A percentile compares a stretch with the other conserved stretches of the same genome.
phyloP scores from a whole-genome alignment of 148 eudicot species.

The Camellia sinensis region DNA sequence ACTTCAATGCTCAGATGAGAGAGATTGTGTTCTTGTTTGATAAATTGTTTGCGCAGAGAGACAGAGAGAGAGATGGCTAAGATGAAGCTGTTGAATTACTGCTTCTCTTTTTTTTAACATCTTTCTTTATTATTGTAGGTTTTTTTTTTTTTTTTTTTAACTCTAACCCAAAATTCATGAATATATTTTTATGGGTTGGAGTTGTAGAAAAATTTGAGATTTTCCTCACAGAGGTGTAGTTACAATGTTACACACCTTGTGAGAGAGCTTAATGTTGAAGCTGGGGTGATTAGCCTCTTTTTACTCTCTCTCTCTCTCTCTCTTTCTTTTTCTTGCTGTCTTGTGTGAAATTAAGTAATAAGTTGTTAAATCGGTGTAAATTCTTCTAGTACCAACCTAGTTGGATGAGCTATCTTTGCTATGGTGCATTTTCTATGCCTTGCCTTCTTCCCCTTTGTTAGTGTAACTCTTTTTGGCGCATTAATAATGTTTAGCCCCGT shows the following conservation, averaged over 20 bases:
- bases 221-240: constrained; percentile 28
- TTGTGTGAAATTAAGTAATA: no score
- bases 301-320: neutral
- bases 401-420: no score
- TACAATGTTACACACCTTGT: constrained; percentile 12
- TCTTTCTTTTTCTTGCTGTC: neutral
- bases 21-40: neutral
- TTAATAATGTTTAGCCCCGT: no score
- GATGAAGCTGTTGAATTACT: constrained; percentile 1
- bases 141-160: neutral
- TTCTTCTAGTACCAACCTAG: no score
- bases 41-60: neutral
- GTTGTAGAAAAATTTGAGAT: constrained; percentile 15
- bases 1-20: constrained; percentile 65
- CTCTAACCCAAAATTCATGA: constrained; percentile 14
- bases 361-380: no score
- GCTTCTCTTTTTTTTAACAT: constrained; percentile 20
- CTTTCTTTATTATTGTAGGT: constrained; percentile 5
- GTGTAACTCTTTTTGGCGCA: no score
- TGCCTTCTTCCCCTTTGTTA: no score
- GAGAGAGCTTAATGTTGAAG: constrained; percentile 14
- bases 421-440: no score
- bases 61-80: constrained; percentile 11
- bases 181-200: constrained; percentile 16
- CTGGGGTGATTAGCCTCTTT: neutral